Evolutionary conservation across 1,284 basidiomycete genomes (phyloP).

Genomic region (Malassezia globosa): DNA sequence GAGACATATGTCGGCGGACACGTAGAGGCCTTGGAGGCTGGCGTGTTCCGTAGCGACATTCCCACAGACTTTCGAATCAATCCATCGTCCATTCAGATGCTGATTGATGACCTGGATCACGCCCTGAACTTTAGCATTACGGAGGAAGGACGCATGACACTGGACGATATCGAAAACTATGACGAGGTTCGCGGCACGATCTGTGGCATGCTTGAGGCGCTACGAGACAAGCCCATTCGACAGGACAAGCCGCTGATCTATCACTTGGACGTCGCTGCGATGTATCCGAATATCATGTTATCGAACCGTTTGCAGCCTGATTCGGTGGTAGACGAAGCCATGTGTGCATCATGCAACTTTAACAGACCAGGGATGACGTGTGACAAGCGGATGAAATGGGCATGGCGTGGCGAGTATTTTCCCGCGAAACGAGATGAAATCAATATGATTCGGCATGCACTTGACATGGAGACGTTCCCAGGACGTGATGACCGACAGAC

Average conservation of each 20-base stretch:
- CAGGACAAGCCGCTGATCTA: conserved; percentile 91
- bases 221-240: conserved; percentile 82
- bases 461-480: conserved; percentile 89
- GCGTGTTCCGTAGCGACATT: conserved; percentile 95
- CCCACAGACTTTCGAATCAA: conserved; percentile 88
- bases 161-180: conserved; percentile 88
- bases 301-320: conserved; percentile 97
- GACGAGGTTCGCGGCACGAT: conserved; percentile 80
- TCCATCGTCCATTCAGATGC: conserved; percentile 74
- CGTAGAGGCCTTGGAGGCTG: conserved; percentile 95
- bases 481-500: conserved; percentile 63
- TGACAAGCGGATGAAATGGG: conserved; percentile 89
- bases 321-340: conserved; percentile 90
- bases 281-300: conserved; percentile 99
- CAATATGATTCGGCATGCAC: conserved; percentile 96
- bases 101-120: conserved; percentile 85
- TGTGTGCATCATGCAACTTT: conserved; percentile 95
- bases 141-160: conserved; percentile 69
- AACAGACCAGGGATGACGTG: conserved; percentile 92
- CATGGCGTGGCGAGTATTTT: conserved; percentile 98
- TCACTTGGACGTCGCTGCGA: conserved; percentile 96
- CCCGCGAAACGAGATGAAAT: conserved; percentile 94
- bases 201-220: conserved; percentile 64
- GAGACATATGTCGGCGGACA: conserved; percentile 99
- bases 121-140: conserved; percentile 79